Percentiles rank a stretch among this genome's conserved stretches.
phyloP scores from a whole-genome alignment of 2,329 filamentous ascomycete species.

The Verticillium zaregamsianum region DNA sequence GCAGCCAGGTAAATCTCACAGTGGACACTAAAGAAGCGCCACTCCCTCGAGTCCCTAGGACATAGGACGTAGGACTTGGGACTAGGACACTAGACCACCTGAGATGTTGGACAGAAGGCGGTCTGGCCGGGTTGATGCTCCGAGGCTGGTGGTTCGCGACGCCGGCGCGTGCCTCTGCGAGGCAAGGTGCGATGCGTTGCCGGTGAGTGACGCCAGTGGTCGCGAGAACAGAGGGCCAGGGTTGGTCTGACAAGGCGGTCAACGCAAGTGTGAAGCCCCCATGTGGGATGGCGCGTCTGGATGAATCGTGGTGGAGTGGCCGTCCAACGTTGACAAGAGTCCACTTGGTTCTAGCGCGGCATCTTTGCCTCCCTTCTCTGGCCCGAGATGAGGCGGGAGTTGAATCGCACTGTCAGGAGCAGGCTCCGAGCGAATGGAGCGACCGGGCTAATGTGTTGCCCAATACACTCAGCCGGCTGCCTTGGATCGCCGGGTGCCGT shows the following conservation, averaged over 20 bases:
- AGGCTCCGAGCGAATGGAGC: background rate
- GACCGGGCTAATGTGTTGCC: background rate
- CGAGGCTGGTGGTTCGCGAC: background rate
- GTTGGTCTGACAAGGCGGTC: background rate
- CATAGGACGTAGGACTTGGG: background rate
- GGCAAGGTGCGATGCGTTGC: no score
- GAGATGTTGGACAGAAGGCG: background rate
- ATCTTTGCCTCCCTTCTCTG: background rate
- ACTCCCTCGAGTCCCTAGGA: background rate
- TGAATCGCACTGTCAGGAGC: background rate
- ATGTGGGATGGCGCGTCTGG: background rate
- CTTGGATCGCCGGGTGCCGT: background rate
- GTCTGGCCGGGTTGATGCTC: background rate
- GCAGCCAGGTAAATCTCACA: background rate
- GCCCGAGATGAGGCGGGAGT: background rate
- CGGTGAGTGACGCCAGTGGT: no score
- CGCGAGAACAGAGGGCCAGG: background rate
- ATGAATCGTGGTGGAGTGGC: background rate
- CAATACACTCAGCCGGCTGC: background rate
- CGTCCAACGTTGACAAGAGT: background rate
- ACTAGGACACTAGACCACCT: background rate
- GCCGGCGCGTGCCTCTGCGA: background rate
- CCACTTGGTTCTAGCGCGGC: background rate
- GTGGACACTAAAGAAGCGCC: background rate
- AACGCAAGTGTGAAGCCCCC: background rate